These are phyloP conservation scores for Komagataella populi DNA, from an alignment of 805 yeast species.

Conservation along the genomic window DNA sequence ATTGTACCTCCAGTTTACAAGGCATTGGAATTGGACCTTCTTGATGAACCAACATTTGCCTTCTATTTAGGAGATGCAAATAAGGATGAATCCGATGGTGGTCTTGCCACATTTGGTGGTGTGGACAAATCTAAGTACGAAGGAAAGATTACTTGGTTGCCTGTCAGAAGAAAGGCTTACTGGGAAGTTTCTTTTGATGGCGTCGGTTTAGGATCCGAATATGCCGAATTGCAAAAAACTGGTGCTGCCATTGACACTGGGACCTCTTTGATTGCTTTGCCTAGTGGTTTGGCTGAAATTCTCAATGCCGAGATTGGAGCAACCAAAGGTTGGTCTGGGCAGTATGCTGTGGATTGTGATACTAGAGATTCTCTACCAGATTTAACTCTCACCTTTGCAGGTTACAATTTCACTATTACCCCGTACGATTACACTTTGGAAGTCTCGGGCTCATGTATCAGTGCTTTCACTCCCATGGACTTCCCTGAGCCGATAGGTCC, in stretches of 20 bases:
- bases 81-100: slow-evolving; percentile 60
- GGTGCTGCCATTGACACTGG: slow-evolving; percentile 99
- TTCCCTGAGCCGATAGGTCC: slow-evolving; percentile 97
- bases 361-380: slow-evolving; percentile 79
- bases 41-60: slow-evolving; percentile 78
- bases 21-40: slow-evolving; percentile 68
- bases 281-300: slow-evolving; percentile 91
- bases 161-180: slow-evolving; percentile 98
- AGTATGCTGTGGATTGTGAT: slow-evolving; percentile 86
- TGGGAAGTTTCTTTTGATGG: slow-evolving; percentile 97
- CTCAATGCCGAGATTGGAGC: slow-evolving; percentile 95
- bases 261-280: slow-evolving; percentile 89
- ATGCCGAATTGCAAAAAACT: slow-evolving; percentile 63
- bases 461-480: slow-evolving; percentile 95
- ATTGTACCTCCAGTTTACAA: slow-evolving; percentile 91
- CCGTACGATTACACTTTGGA: slow-evolving; percentile 92
- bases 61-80: slow-evolving; percentile 78
- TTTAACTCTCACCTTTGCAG: slow-evolving; percentile 78
- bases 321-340: slow-evolving; percentile 94
- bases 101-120: slow-evolving; percentile 94
- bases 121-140: slow-evolving; percentile 59
- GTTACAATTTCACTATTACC: slow-evolving; percentile 80
- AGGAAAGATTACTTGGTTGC: slow-evolving; percentile 90
- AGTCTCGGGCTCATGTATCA: slow-evolving; percentile 88
- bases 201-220: slow-evolving; percentile 84